These are phyloP conservation scores for Cryoendolithus antarcticus DNA, from an alignment of 2,329 filamentous ascomycete species.

Conservation along the genomic window DNA sequence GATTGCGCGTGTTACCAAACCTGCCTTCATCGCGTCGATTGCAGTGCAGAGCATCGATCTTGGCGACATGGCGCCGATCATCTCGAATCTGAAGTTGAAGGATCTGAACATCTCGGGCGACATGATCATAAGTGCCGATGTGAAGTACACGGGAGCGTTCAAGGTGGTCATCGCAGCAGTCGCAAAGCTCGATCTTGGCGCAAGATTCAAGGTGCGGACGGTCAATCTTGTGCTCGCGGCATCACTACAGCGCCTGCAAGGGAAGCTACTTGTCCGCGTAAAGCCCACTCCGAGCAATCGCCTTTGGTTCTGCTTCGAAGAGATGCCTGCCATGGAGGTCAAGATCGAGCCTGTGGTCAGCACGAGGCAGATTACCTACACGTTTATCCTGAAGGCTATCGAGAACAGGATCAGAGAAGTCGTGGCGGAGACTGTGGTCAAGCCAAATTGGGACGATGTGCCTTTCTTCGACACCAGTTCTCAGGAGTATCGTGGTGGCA, in stretches of 20 bases:
- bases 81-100: conserved; percentile 77
- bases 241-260: conserved; percentile 71
- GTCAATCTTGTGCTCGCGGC: conserved; percentile 82
- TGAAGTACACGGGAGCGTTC: conserved; percentile 82
- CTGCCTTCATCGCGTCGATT: conserved; percentile 76
- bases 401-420: conserved; percentile 93
- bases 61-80: conserved; percentile 73
- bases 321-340: conserved; percentile 88
- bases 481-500: conserved; percentile 72
- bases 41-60: conserved; percentile 70
- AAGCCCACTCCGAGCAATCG: conserved; percentile 94
- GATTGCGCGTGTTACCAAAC: conserved; percentile 84
- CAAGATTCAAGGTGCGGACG: conserved; percentile 78
- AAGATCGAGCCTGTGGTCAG: conserved; percentile 93
- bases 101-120: conserved; percentile 89
- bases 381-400: conserved; percentile 80
- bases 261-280: conserved; percentile 72
- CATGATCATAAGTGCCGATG: conserved; percentile 71
- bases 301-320: conserved; percentile 89
- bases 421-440: conserved; percentile 78
- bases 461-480: conserved; percentile 75
- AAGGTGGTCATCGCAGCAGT: conserved; percentile 85
- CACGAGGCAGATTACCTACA: conserved; percentile 88
- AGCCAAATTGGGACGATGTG: conserved; percentile 91
- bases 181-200: conserved; percentile 77